Evolutionary conservation across 2,329 filamentous ascomycete species (phyloP).

Genomic region (Colletotrichum melonis): DNA sequence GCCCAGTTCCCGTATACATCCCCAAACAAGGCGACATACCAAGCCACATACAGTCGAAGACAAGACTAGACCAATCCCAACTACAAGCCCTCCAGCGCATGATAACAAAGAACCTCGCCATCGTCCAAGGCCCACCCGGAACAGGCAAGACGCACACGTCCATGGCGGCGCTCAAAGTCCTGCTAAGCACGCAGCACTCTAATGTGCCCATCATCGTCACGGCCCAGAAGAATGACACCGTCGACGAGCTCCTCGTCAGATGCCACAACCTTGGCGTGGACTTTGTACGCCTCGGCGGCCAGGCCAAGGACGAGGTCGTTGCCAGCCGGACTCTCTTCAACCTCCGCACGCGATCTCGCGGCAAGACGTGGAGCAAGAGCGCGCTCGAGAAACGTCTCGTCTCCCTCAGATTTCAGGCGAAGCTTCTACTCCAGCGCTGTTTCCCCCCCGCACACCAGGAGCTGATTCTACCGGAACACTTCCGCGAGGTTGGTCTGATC

Average conservation of each 20-base stretch:
- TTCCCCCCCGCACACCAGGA: conserved; percentile 5
- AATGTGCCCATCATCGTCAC: conserved; percentile 81
- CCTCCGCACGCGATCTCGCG: conserved; percentile 48
- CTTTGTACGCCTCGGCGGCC: conserved; percentile 72
- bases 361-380: conserved; percentile 39
- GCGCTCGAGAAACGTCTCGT: conserved; percentile 11
- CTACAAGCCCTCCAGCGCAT: conserved; percentile 75
- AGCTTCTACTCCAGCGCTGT: conserved; percentile 2
- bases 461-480: conserved; percentile 8
- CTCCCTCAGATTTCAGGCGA: conserved; percentile 7
- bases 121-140: conserved; percentile 85
- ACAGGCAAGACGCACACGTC: conserved; percentile 86
- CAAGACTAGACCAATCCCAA: conserved; percentile 77
- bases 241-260: conserved; percentile 82
- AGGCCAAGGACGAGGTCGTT: conserved; percentile 74
- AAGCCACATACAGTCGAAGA: conserved; percentile 36
- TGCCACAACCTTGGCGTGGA: conserved; percentile 65
- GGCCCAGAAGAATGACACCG: conserved; percentile 90
- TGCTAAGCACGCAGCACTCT: conserved; percentile 68
- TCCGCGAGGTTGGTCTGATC: conserved; percentile 17
- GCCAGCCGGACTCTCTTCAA: conserved; percentile 75
- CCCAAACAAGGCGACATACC: conserved; percentile 11
- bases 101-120: conserved; percentile 76
- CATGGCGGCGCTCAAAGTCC: conserved; percentile 74
- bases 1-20: not conserved